Base-by-base conservation (phyloP, 306 rosid genomes). In the Adenanthera pavonina region DNA sequence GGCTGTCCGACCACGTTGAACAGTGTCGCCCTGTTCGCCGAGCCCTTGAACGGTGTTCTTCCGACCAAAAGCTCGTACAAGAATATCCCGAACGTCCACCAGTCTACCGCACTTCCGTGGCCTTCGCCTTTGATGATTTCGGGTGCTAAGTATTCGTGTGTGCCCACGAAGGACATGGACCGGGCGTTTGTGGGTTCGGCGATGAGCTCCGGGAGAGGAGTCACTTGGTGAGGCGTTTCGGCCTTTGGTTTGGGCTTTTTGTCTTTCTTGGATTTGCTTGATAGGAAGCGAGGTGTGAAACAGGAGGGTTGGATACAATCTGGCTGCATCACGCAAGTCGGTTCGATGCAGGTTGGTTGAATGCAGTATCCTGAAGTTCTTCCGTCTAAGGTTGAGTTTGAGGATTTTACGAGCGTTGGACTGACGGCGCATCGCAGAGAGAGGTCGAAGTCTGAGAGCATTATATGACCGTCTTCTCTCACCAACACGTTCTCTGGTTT, bases 21-120 rank as follows among this genome's bases (percentile, higher is more conserved):
- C 92, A 95, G 84, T 2, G 99, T 95, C 46, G 97, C 96, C 0
- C 99, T 90, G 44, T 93, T 95, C n/a, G 70, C 99, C 0, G 88
- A 82, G 16, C 96, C 99, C 75, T 90, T 95, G 83, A 95, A 95
- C 10, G 99, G 99, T 7, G 99, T 95, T 87, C 89, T 82, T 9
- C 99, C 99, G 20, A 93, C 93, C 88, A 95, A 80, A 60, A 95
- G 99, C 87, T 95, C 99, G 61, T 95, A 95, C 46, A 95, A 86
- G 85, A 95, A 95, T 85, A 95, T 89, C 80, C 99, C 99, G 43
- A 93, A 95, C 14, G 98, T 95, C 98, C 99, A 95, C 99, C 99
- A 95, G 77, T 95, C 99, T 35, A 95, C 99, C 30, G 99, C 99
- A 79, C 99, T 95, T 12, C 99, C 99, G 44, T 95, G 99, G 41